Conservation (phyloP, 1,284 basidiomycete species). For the Cerioporus squamosus region DNA sequence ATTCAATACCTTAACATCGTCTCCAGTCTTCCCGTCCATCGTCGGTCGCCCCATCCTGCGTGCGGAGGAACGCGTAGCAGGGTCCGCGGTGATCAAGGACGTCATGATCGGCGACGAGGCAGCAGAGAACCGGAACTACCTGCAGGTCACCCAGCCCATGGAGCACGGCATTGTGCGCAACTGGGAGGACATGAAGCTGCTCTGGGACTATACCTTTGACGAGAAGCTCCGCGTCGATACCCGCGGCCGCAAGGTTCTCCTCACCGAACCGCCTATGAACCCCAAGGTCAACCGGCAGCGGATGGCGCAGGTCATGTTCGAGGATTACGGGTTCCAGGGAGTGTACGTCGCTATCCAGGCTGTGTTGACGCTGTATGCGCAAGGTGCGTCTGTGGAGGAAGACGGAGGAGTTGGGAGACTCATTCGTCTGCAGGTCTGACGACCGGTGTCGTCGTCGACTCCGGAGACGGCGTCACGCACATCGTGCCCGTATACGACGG, state of each 20-base stretch:
- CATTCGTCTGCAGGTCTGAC: constrained; percentile 75
- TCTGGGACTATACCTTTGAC: constrained; percentile 99
- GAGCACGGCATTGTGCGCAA: constrained; percentile 99
- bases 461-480: constrained; percentile 98
- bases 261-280: constrained; percentile 99
- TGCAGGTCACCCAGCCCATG: constrained; percentile 98
- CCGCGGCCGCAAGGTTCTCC: constrained; percentile 86
- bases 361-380: constrained; percentile 96
- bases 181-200: constrained; percentile 98
- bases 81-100: constrained; percentile 87
- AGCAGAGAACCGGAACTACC: constrained; percentile 90
- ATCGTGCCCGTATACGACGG: constrained; percentile 99
- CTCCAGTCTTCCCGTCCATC: constrained; percentile 91
- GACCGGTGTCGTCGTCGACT: constrained; percentile 98
- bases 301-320: constrained; percentile 99
- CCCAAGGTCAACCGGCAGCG: constrained; percentile 91
- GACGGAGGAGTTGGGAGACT: background rate
- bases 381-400: constrained; percentile 68
- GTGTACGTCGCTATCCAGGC: constrained; percentile 99
- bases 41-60: constrained; percentile 97
- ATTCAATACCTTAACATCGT: background rate
- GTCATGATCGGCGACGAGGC: constrained; percentile 99
- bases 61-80: constrained; percentile 89
- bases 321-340: constrained; percentile 95
- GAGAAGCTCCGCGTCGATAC: constrained; percentile 94